phyloP scores from a whole-genome alignment of 768 basidiomycete species.

The Butyriboletus loyo region DNA sequence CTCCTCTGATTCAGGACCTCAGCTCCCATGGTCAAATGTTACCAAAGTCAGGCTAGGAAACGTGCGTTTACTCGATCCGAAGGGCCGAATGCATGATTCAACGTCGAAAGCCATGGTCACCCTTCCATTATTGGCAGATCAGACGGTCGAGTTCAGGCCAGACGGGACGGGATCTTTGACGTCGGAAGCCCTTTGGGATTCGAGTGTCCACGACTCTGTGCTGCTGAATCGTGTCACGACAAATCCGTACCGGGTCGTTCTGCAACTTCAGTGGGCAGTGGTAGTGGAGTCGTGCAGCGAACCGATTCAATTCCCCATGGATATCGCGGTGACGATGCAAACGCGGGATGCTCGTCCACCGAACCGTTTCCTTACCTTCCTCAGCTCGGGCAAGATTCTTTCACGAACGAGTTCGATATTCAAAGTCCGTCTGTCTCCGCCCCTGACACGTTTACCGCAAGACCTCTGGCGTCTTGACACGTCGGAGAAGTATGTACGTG shows the following conservation, averaged over 20 bases:
- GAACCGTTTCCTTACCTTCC: constrained; percentile 70
- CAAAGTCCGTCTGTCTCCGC: constrained; percentile 75
- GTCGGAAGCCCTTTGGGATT: constrained; percentile 86
- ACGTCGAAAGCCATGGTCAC: constrained; percentile 67
- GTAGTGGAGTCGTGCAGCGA: constrained; percentile 82
- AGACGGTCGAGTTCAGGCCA: constrained; percentile 68
- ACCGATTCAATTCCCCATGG: constrained; percentile 86
- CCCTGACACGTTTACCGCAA: constrained; percentile 78
- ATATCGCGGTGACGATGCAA: constrained; percentile 80
- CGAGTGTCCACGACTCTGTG: constrained; percentile 82
- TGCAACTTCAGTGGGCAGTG: constrained; percentile 76
- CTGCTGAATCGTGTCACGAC: constrained; percentile 85
- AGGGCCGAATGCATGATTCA: constrained; percentile 79
- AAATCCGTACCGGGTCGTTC: constrained; percentile 70
- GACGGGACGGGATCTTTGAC: constrained; percentile 78
- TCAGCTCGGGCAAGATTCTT: constrained; percentile 74
- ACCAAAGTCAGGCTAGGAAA: constrained; percentile 76
- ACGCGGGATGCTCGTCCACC: constrained; percentile 84
- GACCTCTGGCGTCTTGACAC: constrained; percentile 97
- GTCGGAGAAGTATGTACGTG: constrained; percentile 89
- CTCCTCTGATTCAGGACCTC: constrained; percentile 83
- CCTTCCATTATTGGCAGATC: constrained; percentile 71
- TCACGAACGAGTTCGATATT: constrained; percentile 84
- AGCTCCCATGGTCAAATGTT: constrained; percentile 84
- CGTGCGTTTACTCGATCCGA: constrained; percentile 79